Evolutionary conservation across 202 grass and related monocot genomes (phyloP).

Genomic region (Setaria viridis): DNA sequence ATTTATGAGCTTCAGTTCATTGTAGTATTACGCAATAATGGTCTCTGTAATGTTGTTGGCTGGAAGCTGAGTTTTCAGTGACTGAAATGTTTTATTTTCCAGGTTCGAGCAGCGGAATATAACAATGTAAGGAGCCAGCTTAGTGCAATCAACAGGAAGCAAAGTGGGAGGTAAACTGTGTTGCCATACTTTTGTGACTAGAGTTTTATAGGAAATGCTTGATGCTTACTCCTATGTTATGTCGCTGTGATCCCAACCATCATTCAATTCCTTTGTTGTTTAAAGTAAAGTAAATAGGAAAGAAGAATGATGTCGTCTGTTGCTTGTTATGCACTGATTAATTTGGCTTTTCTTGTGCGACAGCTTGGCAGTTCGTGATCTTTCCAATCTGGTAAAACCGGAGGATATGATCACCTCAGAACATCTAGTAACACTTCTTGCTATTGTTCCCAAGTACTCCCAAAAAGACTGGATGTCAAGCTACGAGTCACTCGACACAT

Average conservation of each 20-base stretch:
- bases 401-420: slow-evolving; percentile 90
- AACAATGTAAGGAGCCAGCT: slow-evolving; percentile 97
- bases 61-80: slow-evolving; percentile 20
- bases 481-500: slow-evolving; percentile 85
- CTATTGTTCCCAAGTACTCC: slow-evolving; percentile 94
- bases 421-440: slow-evolving; percentile 96
- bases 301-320: background rate
- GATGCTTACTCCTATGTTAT: background rate
- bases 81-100: slow-evolving; percentile 6
- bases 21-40: background rate
- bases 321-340: slow-evolving; percentile 7
- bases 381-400: slow-evolving; percentile 87
- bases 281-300: slow-evolving; percentile 12
- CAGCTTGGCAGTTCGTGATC: slow-evolving; percentile 91
- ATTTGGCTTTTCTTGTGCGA: slow-evolving; percentile 1
- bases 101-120: slow-evolving; percentile 88
- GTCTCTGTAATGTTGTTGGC: background rate
- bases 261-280: slow-evolving; percentile 7
- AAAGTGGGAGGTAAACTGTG: slow-evolving; percentile 86
- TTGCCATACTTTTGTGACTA: background rate
- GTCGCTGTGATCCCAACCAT: background rate
- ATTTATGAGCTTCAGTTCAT: background rate
- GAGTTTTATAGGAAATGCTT: background rate
- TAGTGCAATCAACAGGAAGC: slow-evolving; percentile 95
- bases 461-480: slow-evolving; percentile 93